Evolutionary conservation across 2,329 filamentous ascomycete species (phyloP), one percentile per base, ranked within the genome.

Genomic region (Teratosphaeria destructans): DNA sequence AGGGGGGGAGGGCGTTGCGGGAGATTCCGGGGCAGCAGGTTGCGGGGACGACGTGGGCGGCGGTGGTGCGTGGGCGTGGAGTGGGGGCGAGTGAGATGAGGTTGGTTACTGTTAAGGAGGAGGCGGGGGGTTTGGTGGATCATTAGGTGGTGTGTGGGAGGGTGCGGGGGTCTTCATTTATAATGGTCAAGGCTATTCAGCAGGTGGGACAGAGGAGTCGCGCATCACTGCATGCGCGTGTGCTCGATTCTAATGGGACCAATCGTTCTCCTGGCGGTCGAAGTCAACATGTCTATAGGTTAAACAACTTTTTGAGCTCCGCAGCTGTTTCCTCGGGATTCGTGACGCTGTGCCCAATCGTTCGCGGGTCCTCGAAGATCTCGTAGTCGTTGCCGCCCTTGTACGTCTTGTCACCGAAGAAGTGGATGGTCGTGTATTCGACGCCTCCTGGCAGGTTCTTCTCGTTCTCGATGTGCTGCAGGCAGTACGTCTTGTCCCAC

Each of bases 401-500:
- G 72, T 85, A 86, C 29, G 89, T 89, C 86, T 97, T 99, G 82
- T 99, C 94, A 65, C 94, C 94, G 70, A 97, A 99, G 83, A 97
- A 97, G 81, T 97, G 94, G 67, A 97, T 88, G 53, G 84, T 93
- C 67, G 85, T 89, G 81, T 93, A 97, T 27, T 85, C 78, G 64
- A 95, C 79, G 63, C 87, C 86, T 70, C 84, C 86, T 49, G 82
- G 79, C 73, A 74, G 65, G 19, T 76, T 73, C 69, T 87, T 86
- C 75, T 96, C 92, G 64, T 82, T 82, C 78, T 94, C 90, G 63
- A 97, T 80, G 76, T 96, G 92, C 68, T 84, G 80, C 66, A 97
- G 81, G 79, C 92, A 96, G 82, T 96, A 99, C 10, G 90, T 96
- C 85, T 97, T 99, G 79, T 99, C 94, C 94, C 94, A 99, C 71